Evolutionary conservation across 371 early-diverging fungal species (phyloP).

Genomic region (Coemansia sp.): DNA sequence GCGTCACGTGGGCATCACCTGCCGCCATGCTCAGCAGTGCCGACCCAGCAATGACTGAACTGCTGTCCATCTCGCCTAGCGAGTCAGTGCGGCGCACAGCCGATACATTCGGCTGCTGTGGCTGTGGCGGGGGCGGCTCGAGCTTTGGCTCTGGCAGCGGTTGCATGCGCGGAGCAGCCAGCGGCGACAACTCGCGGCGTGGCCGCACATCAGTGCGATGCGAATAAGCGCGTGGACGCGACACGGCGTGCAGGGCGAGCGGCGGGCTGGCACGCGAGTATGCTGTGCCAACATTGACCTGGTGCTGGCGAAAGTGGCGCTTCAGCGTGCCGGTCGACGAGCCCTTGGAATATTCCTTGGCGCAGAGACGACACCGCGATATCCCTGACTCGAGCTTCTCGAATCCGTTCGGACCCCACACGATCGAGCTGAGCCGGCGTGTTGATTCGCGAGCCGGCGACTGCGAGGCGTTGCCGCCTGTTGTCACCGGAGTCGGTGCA

Average conservation of each 20-base stretch:
- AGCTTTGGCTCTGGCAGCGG: background rate
- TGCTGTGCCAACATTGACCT: slow-evolving; percentile 31
- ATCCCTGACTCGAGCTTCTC: slow-evolving; percentile 50
- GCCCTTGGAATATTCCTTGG: slow-evolving; percentile 49
- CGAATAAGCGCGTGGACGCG: slow-evolving; percentile 46
- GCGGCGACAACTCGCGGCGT: slow-evolving; percentile 39
- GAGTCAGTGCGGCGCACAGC: slow-evolving; percentile 2
- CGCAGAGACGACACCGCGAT: slow-evolving; percentile 49
- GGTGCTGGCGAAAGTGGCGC: slow-evolving; percentile 50
- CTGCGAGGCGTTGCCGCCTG: slow-evolving; percentile 25
- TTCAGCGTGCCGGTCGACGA: slow-evolving; percentile 51
- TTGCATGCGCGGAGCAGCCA: slow-evolving; percentile 9
- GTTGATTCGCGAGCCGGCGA: slow-evolving; percentile 51
- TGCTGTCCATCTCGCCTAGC: slow-evolving; percentile 31
- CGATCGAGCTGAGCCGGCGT: slow-evolving; percentile 50
- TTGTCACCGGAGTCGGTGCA: slow-evolving; percentile 4
- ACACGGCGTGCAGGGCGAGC: background rate
- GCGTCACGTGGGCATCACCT: slow-evolving; percentile 20
- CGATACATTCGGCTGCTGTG: background rate
- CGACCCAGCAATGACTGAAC: slow-evolving; percentile 47
- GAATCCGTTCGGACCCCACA: slow-evolving; percentile 50
- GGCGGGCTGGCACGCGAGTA: slow-evolving; percentile 45
- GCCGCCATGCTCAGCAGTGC: slow-evolving; percentile 51
- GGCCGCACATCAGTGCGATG: slow-evolving; percentile 39
- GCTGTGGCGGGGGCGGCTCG: background rate